Base-by-base conservation (phyloP, 177 flowering plant genomes). In the Vitis hybrid region DNA sequence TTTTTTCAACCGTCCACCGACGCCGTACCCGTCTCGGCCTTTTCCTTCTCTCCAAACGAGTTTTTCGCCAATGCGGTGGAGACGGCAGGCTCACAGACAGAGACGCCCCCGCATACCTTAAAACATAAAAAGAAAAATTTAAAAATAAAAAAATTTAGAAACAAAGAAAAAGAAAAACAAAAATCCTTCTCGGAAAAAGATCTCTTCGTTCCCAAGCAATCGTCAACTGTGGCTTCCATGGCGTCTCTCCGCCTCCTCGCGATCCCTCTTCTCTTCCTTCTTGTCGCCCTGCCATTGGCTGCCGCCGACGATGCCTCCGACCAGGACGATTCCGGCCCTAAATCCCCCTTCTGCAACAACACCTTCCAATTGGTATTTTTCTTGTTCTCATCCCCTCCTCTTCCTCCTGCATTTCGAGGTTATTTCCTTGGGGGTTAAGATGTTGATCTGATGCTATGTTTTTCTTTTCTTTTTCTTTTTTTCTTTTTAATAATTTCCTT, bases 291-390 rank as follows among this genome's bases (percentile, higher is more conserved):
- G 3, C 64, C 72, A 9, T 57, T 65, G 41, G 73, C 69, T 17
- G 65, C 70, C 20, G 83, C 82, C 30, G 74, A 64, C 15, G 83
- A 76, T 27, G 72, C 65, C 20, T 53, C 72, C 0, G 68, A 41
- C n/a, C 65, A 73, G 12, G 78, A 72, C 49, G 68, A 56, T 13
- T 9, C 27, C 13, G 14, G 61, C 10, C 75, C 77, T 5, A 70
- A 74, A 64, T 66, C 75, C 7, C 69, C 85, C 32, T 59, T 55
- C 41, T 84, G 86, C 69, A 69, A 64, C 76, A 83, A 83, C 57
- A 58, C 55, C 9, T 77, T 66, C 27, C 73, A 74, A 24, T 61
- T 75, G 84, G 86, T 83, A 75, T 30, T n/a, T 49, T 9, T 20
- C 35, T 9, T 21, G 11, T 64, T 24, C 11, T 32, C 20, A 9